Evolutionary conservation across 1,284 basidiomycete genomes (phyloP).

Genomic region (Neotropicomus parvogracilis): DNA sequence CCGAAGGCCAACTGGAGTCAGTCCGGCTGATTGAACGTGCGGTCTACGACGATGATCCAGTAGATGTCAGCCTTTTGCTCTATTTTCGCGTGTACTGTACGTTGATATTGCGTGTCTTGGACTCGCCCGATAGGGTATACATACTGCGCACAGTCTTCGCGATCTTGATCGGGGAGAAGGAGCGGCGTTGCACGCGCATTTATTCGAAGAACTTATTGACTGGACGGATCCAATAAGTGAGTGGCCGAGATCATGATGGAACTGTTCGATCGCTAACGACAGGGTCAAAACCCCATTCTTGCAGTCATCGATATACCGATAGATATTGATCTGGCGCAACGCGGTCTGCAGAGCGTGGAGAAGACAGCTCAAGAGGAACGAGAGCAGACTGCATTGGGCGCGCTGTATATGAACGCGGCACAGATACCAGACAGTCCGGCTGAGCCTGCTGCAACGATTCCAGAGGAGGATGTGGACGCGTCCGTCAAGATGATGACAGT

Average conservation of each 20-base stretch:
- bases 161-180: constrained; percentile 82
- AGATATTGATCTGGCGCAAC: constrained; percentile 48
- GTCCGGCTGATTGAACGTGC: constrained; percentile 77
- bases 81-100: constrained; percentile 48
- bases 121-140: constrained; percentile 54
- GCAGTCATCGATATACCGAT: constrained; percentile 61
- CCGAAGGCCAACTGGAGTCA: constrained; percentile 65
- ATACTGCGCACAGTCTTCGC: constrained; percentile 64
- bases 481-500: constrained; percentile 61
- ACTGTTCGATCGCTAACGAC: constrained; percentile 20
- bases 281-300: constrained; percentile 4
- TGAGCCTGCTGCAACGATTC: constrained; percentile 57
- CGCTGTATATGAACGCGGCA: constrained; percentile 62
- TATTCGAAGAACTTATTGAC: constrained; percentile 80
- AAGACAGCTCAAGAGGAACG: constrained; percentile 65
- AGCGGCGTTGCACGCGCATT: constrained; percentile 70
- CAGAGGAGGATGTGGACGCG: constrained; percentile 66
- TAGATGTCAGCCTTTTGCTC: constrained; percentile 63
- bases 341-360: constrained; percentile 66
- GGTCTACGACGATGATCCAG: constrained; percentile 78
- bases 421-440: constrained; percentile 75
- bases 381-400: constrained; percentile 71
- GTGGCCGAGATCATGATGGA: constrained; percentile 17
- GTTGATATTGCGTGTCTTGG: constrained; percentile 47
- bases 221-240: constrained; percentile 76